Base-by-base conservation (phyloP, 106 monocot species). In the Apostasia ramifera region DNA sequence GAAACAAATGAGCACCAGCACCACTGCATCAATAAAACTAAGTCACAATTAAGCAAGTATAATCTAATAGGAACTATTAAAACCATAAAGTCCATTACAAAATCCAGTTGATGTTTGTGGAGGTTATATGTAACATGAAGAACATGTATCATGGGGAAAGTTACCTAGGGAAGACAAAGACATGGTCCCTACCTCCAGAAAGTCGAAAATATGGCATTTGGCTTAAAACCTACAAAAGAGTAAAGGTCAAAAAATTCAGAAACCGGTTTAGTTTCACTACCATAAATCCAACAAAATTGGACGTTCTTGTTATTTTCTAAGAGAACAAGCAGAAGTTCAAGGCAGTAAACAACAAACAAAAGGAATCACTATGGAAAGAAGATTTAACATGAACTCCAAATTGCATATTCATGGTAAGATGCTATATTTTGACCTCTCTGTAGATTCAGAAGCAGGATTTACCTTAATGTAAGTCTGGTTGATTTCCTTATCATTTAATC, bases 141-240 rank as follows among this genome's bases (percentile, higher is more conserved):
- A 26, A 43, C 1, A 42, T 61, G 10, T 13, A 63, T 7, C 53
- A 61, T 7, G 57, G 14, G 44, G 71, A 59, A 71, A 59, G 66
- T 48, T 79, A 98, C 97, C 97, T 98, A 59, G 97, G 92, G 60
- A 98, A 98, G 48, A 98, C 89, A 82, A 92, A 98, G 47, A 98
- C 79, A 73, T 98, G 97, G 52, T 98, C 77, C 26, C 92, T 81
- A n/a, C 97, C 97, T 75, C 97, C 92, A 54, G 97, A 98, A 58
- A 86, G 73, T 3, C 87, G 84, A 60, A 92, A 98, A 76, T 98
- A 90, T 66, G 97, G 97, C 97, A 98, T 98, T 71, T 98, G 97
- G 62, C 92, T 73, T 14, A 98, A 77, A 81, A 98, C 87, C 97
- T 98, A 61, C 13, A 70, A 61, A 38, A 13, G 48, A n/a, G 44